phyloP scores from a whole-genome alignment of 2,329 filamentous ascomycete species.

The Metarhizium album region DNA sequence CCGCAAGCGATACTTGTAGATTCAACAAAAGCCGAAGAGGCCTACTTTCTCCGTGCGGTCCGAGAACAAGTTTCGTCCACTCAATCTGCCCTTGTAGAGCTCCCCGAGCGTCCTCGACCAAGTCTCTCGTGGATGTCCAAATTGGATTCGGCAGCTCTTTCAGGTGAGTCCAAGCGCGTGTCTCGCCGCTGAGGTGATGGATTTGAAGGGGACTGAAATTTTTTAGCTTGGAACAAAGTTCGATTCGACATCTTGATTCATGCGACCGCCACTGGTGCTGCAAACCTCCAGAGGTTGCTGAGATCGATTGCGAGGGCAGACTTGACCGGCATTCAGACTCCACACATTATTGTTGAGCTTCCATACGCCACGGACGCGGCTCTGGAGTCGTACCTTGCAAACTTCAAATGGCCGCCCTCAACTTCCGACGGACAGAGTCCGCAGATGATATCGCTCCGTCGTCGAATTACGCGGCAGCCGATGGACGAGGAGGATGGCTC shows the following conservation, averaged over 20 bases:
- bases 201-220: slow-evolving; percentile 4
- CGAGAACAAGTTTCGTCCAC: slow-evolving; percentile 41
- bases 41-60: slow-evolving; percentile 53
- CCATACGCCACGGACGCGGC: slow-evolving; percentile 58
- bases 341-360: slow-evolving; percentile 76
- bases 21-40: slow-evolving; percentile 53
- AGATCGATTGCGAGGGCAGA: slow-evolving; percentile 66
- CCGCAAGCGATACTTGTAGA: slow-evolving; percentile 71
- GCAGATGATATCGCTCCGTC: slow-evolving; percentile 59
- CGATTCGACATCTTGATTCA: slow-evolving; percentile 78
- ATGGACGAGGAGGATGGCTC: slow-evolving; percentile 60
- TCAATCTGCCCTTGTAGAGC: slow-evolving; percentile 57
- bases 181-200: not conserved
- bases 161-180: slow-evolving; percentile 31
- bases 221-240: slow-evolving; percentile 63
- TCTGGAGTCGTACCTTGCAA: slow-evolving; percentile 50
- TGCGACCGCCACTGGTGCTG: slow-evolving; percentile 58
- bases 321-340: slow-evolving; percentile 57
- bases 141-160: slow-evolving; percentile 62
- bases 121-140: slow-evolving; percentile 67
- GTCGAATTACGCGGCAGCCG: slow-evolving; percentile 53
- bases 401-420: slow-evolving; percentile 56
- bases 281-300: slow-evolving; percentile 65
- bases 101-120: slow-evolving; percentile 53
- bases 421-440: slow-evolving; percentile 27